Conservation (phyloP, 495 filamentous ascomycete genomes). For the Pseudomonodictys pantanalensis region DNA sequence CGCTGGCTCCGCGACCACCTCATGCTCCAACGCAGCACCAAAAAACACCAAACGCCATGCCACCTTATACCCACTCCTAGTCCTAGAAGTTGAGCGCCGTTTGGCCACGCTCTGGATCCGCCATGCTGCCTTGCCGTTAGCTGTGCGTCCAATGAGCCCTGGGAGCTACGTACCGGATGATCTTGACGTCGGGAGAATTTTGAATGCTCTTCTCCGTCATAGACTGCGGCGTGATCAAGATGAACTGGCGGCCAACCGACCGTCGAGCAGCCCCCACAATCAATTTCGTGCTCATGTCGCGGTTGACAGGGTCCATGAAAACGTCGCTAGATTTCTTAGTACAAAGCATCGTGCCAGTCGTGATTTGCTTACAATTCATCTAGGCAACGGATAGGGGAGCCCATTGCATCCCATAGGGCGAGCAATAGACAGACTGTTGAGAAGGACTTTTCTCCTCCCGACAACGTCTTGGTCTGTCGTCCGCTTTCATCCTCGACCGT, state of each 20-base stretch:
- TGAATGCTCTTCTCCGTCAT: slow-evolving; percentile 61
- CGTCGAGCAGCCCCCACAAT: slow-evolving; percentile 82
- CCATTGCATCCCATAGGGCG: slow-evolving; percentile 97
- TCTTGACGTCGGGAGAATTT: slow-evolving; percentile 69
- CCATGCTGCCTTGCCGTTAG: slow-evolving; percentile 35
- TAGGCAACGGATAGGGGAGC: slow-evolving; percentile 85
- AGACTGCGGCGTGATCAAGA: slow-evolving; percentile 92
- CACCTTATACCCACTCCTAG: background rate
- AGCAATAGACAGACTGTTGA: slow-evolving; percentile 92
- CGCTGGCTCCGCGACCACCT: background rate
- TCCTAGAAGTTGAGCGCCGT: slow-evolving; percentile 36
- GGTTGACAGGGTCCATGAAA: slow-evolving; percentile 97
- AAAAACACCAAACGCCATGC: background rate
- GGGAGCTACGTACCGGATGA: slow-evolving; percentile 63
- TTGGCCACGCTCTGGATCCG: slow-evolving; percentile 47
- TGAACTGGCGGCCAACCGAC: slow-evolving; percentile 86
- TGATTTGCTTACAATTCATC: slow-evolving; percentile 75
- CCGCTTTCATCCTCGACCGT: slow-evolving; percentile 62
- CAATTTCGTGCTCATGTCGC: slow-evolving; percentile 90
- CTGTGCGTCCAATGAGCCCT: background rate
- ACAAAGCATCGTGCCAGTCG: background rate
- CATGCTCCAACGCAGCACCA: background rate
- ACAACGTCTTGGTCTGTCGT: slow-evolving; percentile 83
- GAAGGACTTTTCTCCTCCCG: slow-evolving; percentile 96
- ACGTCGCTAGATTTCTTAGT: slow-evolving; percentile 62